Conservation (phyloP, 495 filamentous ascomycete species). For the Chlorociboria aeruginascens region DNA sequence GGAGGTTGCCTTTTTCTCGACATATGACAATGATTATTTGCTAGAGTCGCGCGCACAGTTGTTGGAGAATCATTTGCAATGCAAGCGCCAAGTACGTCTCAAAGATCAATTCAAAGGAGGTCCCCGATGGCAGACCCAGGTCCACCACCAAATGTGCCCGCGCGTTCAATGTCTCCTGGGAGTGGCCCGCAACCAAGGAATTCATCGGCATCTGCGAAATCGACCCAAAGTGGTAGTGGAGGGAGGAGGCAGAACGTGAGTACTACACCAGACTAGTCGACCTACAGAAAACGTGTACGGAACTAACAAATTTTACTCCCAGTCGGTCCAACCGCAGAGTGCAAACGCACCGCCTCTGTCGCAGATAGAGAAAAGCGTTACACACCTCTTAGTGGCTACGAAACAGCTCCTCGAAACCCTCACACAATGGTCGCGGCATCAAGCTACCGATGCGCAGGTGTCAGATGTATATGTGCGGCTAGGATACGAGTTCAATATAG, state of each 20-base stretch:
- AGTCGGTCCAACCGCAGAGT: conserved; percentile 26
- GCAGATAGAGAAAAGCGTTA: conserved; percentile 97
- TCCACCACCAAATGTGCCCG: conserved; percentile 36
- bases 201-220: conserved; percentile 31
- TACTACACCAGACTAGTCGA: neutral
- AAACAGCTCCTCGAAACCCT: conserved; percentile 96
- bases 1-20: neutral
- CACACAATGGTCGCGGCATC: conserved; percentile 89
- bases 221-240: conserved; percentile 25
- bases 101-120: conserved; percentile 22
- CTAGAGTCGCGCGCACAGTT: neutral
- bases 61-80: conserved; percentile 4
- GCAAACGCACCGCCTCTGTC: conserved; percentile 43
- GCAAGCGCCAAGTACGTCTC: conserved; percentile 13
- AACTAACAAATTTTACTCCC: conserved; percentile 5
- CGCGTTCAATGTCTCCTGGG: conserved; percentile 30
- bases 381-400: conserved; percentile 90
- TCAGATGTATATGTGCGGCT: conserved; percentile 96
- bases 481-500: conserved; percentile 98
- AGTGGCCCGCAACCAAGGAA: conserved; percentile 29
- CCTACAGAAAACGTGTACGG: neutral
- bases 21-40: conserved; percentile 6
- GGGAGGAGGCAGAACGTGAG: conserved; percentile 39
- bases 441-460: conserved; percentile 84
- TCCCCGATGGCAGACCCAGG: conserved; percentile 37